A percentile compares a stretch with the other conserved stretches of the same genome.
phyloP scores from a whole-genome alignment of 805 yeast species.

The Yamadazyma tumulicola region DNA sequence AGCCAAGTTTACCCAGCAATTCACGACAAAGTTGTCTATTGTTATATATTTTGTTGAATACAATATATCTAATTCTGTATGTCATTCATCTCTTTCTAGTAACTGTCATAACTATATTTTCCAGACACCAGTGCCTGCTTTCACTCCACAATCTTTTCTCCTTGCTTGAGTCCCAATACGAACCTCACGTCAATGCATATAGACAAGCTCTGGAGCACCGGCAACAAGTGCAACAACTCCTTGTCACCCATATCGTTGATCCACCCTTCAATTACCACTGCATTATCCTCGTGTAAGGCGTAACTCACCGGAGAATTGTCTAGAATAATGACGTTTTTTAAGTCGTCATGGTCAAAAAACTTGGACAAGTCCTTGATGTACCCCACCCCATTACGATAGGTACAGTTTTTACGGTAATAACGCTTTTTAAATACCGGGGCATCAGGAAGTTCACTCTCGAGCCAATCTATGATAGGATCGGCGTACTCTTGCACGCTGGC shows the following conservation, averaged over 20 bases:
- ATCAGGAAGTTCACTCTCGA: slow-evolving; percentile 57
- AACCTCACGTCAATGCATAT: slow-evolving; percentile 81
- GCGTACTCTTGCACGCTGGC: slow-evolving; percentile 95
- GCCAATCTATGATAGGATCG: slow-evolving; percentile 92
- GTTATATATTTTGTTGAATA: too few species aligned
- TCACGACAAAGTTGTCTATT: too few species aligned
- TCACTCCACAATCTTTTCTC: slow-evolving; percentile 63
- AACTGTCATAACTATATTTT: too few species aligned
- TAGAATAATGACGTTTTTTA: slow-evolving; percentile 68
- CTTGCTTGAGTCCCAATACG: slow-evolving; percentile 68
- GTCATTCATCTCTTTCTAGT: too few species aligned
- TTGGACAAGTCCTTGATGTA: slow-evolving; percentile 56
- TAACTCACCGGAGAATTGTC: slow-evolving; percentile 95
- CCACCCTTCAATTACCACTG: slow-evolving; percentile 96
- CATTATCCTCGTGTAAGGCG: slow-evolving; percentile 79
- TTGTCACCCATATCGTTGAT: slow-evolving; percentile 91
- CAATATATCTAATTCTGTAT: too few species aligned
- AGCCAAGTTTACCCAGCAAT: too few species aligned
- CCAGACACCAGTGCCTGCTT: too few species aligned
- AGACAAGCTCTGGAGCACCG: slow-evolving; percentile 72
- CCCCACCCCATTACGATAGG: slow-evolving; percentile 72
- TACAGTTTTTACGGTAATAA: slow-evolving; percentile 77
- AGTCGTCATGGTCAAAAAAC: slow-evolving; percentile 55
- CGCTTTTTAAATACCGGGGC: slow-evolving; percentile 46
- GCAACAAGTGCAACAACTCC: slow-evolving; percentile 76